Base-by-base conservation (phyloP, 768 basidiomycete genomes). In the Harrya chromipes region DNA sequence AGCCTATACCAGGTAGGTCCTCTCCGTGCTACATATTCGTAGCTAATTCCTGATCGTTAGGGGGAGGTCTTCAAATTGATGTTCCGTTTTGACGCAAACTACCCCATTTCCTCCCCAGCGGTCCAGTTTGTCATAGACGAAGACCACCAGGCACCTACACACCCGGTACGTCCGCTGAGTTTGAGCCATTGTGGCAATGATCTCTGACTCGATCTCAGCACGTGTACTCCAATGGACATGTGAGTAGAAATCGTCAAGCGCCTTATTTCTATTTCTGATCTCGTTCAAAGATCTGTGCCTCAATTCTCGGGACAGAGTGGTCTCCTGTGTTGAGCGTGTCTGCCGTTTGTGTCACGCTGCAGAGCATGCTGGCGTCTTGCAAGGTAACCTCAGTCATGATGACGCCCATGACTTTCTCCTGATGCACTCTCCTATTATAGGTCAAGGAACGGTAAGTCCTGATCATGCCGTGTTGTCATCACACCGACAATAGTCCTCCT, bases 321-420 rank as follows among this genome's bases (percentile, higher is more conserved):
- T 90, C 87, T 10, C 91, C 90, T 0, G 89, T 91, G n/a, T 70
- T 92, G 54, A 90, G 85, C 53, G 89, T 90, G 19, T 75, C 84
- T 23, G 79, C 88, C 3, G 82, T 93, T 37, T 92, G 89, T 60
- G 80, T 92, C 16, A 93, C 91, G 4, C 69, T 94, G 40, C 92
- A 94, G 71, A 90, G 87, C 60, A 94, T 94, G 92, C 77, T 94
- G 49, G 92, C 90, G 20, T 90, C 87, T 7, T 91, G 88, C 81
- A 94, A 90, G 83, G 90, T 87, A 54, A 40, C 55, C 50, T 40
- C n/a, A 33, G 39, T 14, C 14, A 13, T 24, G 24, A 31, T 24
- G 24, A 46, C 37, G n/a, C 38, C 36, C 33, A 26, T 31, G 9
- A 39, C 34, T 14, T 33, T 12, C 19, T 37, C 12, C 33, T 54